Evolutionary conservation across 176 grass and related monocot species (phyloP).

Genomic region (Oryza meyeriana): DNA sequence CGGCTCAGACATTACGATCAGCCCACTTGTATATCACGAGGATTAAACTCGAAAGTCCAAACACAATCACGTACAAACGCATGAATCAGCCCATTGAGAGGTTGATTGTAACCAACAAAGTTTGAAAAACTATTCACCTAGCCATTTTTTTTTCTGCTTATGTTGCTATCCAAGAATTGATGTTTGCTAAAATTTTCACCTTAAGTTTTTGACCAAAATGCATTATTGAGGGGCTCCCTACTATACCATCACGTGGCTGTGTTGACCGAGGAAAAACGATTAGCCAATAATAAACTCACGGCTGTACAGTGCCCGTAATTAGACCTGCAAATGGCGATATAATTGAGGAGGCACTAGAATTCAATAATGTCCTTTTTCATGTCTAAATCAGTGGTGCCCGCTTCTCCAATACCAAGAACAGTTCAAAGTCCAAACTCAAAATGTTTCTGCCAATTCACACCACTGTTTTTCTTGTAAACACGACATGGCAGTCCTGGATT

Average conservation of each 20-base stretch:
- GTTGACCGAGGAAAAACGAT: conserved; percentile 9
- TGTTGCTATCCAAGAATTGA: conserved; percentile 32
- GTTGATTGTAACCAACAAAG: background rate
- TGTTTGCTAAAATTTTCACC: background rate
- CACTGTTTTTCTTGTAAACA: background rate
- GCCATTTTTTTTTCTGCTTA: background rate
- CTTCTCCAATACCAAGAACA: background rate
- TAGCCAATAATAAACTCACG: conserved; percentile 14
- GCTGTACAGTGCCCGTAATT: background rate
- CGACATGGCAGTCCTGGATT: background rate
- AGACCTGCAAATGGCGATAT: conserved; percentile 13
- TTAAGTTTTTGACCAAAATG: conserved; percentile 6
- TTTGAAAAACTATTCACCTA: background rate
- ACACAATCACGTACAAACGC: background rate
- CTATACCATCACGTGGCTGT: conserved; percentile 24
- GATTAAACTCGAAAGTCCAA: background rate
- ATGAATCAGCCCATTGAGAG: background rate
- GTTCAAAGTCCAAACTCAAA: background rate
- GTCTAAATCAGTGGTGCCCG: conserved; percentile 35
- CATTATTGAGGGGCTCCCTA: background rate
- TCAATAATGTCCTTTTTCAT: conserved; percentile 40
- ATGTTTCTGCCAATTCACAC: background rate
- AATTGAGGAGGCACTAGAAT: conserved; percentile 20
- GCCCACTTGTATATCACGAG: background rate
- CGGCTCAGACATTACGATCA: background rate